Base-by-base conservation (phyloP, 345 rosid genomes). In the Eucalyptus decipiens region DNA sequence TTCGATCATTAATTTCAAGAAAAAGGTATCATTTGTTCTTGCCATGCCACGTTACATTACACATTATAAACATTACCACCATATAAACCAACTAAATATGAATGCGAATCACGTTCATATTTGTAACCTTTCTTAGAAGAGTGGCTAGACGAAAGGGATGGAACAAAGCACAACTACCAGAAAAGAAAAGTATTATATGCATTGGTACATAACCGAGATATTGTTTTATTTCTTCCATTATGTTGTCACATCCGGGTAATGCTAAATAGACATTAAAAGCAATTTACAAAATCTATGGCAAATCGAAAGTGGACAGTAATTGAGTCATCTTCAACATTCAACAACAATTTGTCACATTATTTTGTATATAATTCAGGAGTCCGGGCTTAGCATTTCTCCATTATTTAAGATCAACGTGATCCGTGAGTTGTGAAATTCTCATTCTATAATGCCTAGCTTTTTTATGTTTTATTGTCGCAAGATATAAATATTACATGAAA, bases 211-310 rank as follows among this genome's bases (percentile, higher is more conserved):
- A 54, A 54, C 60, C 60, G 11, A 54, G 60, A 54, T 54, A 26
- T 10, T 26, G 28, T 26, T 58, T 10, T 58, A 11, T 11, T 10
- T 26, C 65, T 26, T 5, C 6, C 15, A 1, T 58, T 11, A 58
- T 58, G 0, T 26, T 26, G n/a, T 5, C 65, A 2, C 30, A 5
- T 26, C 30, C 14, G 30, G 0, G 7, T 11, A 1, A 58, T 58
- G 65, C 15, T 58, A 58, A 10, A 56, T 58, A 58, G 0, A 26
- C 60, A 54, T 24, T 58, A 26, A 26, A 58, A 11, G 6, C 6
- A 10, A 5, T 26, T 15, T 10, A 58, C n/a, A 58, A 58, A 24
- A 58, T 58, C 12, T 58, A 58, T 58, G 6, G 65, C 7, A 58
- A 26, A 58, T 26, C 2, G 12, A 58, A 58, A 24, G 30, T 58